phyloP scores from a whole-genome alignment of 2,329 filamentous ascomycete genomes.

The Clarireedia homoeocarpa region DNA sequence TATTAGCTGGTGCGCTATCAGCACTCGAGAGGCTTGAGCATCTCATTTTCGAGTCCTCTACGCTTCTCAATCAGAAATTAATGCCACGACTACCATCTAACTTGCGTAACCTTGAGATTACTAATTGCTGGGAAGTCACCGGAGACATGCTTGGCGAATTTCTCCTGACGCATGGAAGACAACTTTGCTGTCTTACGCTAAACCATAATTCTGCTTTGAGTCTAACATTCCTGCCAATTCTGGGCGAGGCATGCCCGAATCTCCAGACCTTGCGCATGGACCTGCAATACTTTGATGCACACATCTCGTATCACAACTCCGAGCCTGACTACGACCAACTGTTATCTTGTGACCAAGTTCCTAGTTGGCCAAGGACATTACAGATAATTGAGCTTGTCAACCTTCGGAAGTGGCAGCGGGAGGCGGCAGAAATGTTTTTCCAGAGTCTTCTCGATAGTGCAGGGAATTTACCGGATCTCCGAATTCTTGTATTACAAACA shows the following conservation, averaged over 20 bases:
- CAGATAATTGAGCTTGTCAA: slow-evolving; percentile 67
- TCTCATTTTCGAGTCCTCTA: slow-evolving; percentile 68
- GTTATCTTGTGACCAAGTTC: slow-evolving; percentile 55
- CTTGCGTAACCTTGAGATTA: slow-evolving; percentile 61
- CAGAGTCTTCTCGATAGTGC: slow-evolving; percentile 69
- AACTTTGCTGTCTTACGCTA: slow-evolving; percentile 61
- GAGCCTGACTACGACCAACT: slow-evolving; percentile 68
- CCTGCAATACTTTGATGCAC: slow-evolving; percentile 66
- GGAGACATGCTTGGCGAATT: slow-evolving; percentile 59
- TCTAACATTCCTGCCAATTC: slow-evolving; percentile 61
- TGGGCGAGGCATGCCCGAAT: slow-evolving; percentile 61
- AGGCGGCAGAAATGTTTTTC: slow-evolving; percentile 69
- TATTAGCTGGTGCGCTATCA: slow-evolving; percentile 36
- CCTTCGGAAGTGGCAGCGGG: slow-evolving; percentile 64
- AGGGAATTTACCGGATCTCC: slow-evolving; percentile 54
- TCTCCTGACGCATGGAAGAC: slow-evolving; percentile 56
- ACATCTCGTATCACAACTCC: slow-evolving; percentile 59
- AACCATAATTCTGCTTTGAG: slow-evolving; percentile 75
- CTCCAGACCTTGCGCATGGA: slow-evolving; percentile 69
- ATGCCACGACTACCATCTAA: slow-evolving; percentile 60
- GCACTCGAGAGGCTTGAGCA: slow-evolving; percentile 56
- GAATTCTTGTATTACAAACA: slow-evolving; percentile 61
- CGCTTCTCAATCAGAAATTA: slow-evolving; percentile 59
- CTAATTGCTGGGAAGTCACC: slow-evolving; percentile 70
- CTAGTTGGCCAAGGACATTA: slow-evolving; percentile 70